A percentile compares a stretch with the other conserved stretches of the same genome.
Evolutionary conservation across 257 asterid genomes (phyloP).

Genomic region (Nicotiana otophora): DNA sequence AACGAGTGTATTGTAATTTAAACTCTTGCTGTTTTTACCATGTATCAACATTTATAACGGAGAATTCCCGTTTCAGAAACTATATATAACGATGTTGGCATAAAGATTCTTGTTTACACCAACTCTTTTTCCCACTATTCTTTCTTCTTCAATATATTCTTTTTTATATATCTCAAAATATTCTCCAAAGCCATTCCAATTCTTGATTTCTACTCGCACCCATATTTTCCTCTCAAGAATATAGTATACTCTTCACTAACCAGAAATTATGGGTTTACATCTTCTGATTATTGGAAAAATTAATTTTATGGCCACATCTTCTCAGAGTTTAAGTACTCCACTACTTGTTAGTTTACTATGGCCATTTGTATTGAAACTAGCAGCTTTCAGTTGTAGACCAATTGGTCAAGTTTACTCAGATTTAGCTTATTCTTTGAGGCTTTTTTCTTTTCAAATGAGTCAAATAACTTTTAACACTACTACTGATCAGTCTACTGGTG

Average conservation of each 20-base stretch:
- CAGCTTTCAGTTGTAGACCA: conserved; percentile 6
- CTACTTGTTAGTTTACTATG: background rate
- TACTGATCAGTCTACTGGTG: too few species aligned
- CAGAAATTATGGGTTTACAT: background rate
- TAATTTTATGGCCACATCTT: background rate
- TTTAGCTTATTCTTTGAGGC: background rate
- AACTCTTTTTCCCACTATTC: background rate
- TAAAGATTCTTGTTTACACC: background rate
- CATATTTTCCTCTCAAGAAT: background rate
- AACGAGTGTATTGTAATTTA: too few species aligned
- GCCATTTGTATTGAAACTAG: background rate
- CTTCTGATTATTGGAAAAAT: background rate
- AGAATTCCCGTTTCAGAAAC: background rate
- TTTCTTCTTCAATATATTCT: background rate
- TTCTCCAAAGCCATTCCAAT: background rate
- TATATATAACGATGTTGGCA: background rate
- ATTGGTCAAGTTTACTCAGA: background rate
- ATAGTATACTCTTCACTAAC: background rate
- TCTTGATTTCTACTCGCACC: background rate
- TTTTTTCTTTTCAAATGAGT: conserved; percentile 6
- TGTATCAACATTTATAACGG: background rate
- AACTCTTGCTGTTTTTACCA: too few species aligned
- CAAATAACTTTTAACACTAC: conserved; percentile 2
- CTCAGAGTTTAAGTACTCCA: background rate
- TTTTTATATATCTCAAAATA: background rate